Evolutionary conservation across 345 rosid genomes (phyloP).

Genomic region (Populus nigra): DNA sequence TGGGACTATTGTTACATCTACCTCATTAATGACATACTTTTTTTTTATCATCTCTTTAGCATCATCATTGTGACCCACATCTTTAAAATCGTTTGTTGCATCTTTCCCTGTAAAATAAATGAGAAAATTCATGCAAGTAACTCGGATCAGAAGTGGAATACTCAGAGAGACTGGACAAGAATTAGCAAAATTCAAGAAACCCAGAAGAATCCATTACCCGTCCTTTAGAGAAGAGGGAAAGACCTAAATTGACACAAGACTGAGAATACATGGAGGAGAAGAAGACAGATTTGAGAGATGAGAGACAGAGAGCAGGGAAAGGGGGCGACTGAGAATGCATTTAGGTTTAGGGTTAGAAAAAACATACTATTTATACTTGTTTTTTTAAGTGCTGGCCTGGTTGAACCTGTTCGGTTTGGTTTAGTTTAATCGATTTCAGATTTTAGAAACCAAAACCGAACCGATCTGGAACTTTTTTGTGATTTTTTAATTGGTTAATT

Average conservation of each 20-base stretch:
- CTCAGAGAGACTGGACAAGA: not conserved
- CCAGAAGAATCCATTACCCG: slow-evolving; percentile 34
- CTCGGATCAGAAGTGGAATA: too few relatives aligned
- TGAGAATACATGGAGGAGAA: not conserved
- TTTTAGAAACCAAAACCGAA: too few relatives aligned
- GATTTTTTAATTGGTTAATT: too few relatives aligned
- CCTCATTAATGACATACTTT: slow-evolving; percentile 68
- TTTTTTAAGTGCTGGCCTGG: too few relatives aligned
- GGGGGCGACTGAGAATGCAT: too few relatives aligned
- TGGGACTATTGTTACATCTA: slow-evolving; percentile 60
- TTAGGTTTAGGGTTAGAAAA: too few relatives aligned
- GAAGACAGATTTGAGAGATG: too few relatives aligned
- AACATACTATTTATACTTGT: too few relatives aligned
- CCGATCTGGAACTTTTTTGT: too few relatives aligned
- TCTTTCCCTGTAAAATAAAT: slow-evolving; percentile 58
- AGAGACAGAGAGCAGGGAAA: too few relatives aligned
- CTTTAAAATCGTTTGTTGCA: slow-evolving; percentile 90
- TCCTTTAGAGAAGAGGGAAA: slow-evolving; percentile 79
- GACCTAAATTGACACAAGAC: slow-evolving; percentile 83
- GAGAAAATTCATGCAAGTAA: not conserved
- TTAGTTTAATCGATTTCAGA: too few relatives aligned
- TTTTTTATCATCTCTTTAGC: slow-evolving; percentile 77
- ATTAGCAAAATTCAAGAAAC: slow-evolving; percentile 3
- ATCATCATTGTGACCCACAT: slow-evolving; percentile 90
- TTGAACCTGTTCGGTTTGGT: too few relatives aligned